Percentiles rank a stretch among this genome's conserved stretches.
phyloP scores from a whole-genome alignment of 257 asterid species.

The Capsicum rhomboideum region DNA sequence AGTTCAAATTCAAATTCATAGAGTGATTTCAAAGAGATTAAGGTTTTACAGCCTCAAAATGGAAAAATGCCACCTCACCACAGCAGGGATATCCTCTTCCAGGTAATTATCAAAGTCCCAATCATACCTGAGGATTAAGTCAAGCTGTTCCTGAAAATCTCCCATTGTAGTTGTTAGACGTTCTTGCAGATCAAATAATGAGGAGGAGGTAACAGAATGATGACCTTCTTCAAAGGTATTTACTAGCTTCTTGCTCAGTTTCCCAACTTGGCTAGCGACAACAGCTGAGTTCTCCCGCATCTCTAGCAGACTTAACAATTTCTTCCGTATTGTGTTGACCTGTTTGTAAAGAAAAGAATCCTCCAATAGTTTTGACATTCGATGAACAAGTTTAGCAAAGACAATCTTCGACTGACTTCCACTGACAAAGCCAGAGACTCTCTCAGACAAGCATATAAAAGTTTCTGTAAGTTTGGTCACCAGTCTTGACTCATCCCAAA shows the following conservation, averaged over 20 bases:
- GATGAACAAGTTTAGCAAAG: conserved; percentile 72
- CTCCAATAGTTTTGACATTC: conserved; percentile 60
- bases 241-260: conserved; percentile 63
- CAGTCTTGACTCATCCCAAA: conserved; percentile 66
- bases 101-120: conserved; percentile 98
- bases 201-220: conserved; percentile 79
- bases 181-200: conserved; percentile 64
- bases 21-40: neutral
- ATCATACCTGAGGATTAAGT: conserved; percentile 77
- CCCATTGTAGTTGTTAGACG: conserved; percentile 52
- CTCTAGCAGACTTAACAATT: conserved; percentile 46
- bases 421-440: conserved; percentile 78
- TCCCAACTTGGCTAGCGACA: conserved; percentile 55
- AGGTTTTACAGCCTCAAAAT: conserved; percentile 9
- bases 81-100: conserved; percentile 96
- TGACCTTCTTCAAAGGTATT: conserved; percentile 84
- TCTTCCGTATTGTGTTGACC: conserved; percentile 46
- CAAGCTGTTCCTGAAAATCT: conserved; percentile 89
- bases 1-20: neutral
- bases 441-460: conserved; percentile 62
- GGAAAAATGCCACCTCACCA: conserved; percentile 91
- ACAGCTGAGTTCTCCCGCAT: conserved; percentile 54
- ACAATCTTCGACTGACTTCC: conserved; percentile 59
- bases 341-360: conserved; percentile 57
- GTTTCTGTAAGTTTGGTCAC: conserved; percentile 63